Base-by-base conservation (phyloP, 2,329 filamentous ascomycete genomes). In the Aciculosporium take region DNA sequence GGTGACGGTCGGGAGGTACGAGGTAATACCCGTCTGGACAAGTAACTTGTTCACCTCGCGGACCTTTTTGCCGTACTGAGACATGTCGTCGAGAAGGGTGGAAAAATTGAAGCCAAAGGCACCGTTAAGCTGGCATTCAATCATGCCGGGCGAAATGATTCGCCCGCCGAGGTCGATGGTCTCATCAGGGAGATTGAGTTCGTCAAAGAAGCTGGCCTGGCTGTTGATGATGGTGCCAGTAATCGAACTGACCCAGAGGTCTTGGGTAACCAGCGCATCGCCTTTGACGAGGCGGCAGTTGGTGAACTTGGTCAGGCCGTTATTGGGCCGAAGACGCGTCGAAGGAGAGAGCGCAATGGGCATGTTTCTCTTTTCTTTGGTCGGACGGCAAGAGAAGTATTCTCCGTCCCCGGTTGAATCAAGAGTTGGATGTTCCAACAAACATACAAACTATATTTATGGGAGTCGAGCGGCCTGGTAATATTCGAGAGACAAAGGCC, bases 101-200 rank as follows among this genome's bases (percentile, higher is more conserved):
- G 85, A 91, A 59, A 93, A 94, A 65, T 94, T 89, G 67, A 94
- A 93, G 43, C 87, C 87, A 53, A 87, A 89, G 8, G 84, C 87
- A 37, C 88, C 88, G 54, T 95, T 95, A 51, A 95, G 77, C 61
- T 95, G 88, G 40, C 82, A 81, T 50, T 95, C 88, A 51, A 95
- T 91, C 55, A 95, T 72, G 21, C 88, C 88, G 0, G 88, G 86
- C 0, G 83, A 77, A 17, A 95, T 59, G 49, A 94, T 89, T 52
- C 84, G 84, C 44, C 86, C 85, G 39, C 78, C 75, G 1, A 95
- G 76, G 54, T 95, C 78, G 51, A 94, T 69, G 41, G 80, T 79
- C 50, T 78, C 64, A 56, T 89, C 84, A 1, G 88, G 84, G 3
- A 79, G 66, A 41, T 72, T 65, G 35, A 77, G 69, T 40, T 83